Evolutionary conservation across 257 asterid species (phyloP).

Genomic region (Leonotis leonurus): DNA sequence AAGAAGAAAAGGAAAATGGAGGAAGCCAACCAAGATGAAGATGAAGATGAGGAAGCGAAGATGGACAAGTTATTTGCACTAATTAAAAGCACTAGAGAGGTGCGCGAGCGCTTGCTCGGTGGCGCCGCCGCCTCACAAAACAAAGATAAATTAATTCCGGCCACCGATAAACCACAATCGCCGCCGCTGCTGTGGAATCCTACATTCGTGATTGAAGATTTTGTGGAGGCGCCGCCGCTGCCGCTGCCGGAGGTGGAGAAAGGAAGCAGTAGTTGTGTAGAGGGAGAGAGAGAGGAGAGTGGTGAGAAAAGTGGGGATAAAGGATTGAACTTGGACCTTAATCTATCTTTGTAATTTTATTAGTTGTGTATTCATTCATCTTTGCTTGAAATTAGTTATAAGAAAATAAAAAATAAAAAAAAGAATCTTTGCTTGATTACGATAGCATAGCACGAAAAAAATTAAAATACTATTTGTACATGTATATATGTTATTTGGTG

Average conservation of each 20-base stretch:
- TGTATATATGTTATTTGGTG: too few species aligned
- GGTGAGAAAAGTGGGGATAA: not conserved
- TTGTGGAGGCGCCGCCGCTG: conserved; percentile 20
- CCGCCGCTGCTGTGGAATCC: conserved; percentile 21
- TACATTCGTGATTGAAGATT: conserved; percentile 23
- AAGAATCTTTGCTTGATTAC: too few species aligned
- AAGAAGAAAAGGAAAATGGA: conserved; percentile 21
- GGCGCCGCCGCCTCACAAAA: not conserved
- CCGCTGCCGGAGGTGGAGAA: not conserved
- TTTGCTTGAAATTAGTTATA: too few species aligned
- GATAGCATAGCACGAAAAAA: too few species aligned
- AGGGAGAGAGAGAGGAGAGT: not conserved
- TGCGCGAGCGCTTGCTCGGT: not conserved
- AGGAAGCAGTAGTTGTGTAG: not conserved
- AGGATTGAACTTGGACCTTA: conserved; percentile 30
- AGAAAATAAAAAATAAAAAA: too few species aligned
- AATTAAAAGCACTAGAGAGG: conserved; percentile 23
- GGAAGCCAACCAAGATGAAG: not conserved
- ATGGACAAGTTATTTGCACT: conserved; percentile 29
- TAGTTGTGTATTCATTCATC: too few species aligned
- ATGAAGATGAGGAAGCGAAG: conserved; percentile 18
- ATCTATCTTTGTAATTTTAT: conserved; percentile 23
- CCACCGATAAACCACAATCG: not conserved
- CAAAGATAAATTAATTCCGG: not conserved
- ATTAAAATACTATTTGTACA: too few species aligned